Conservation (phyloP, 805 yeast species). For the Wickerhamiella australiensis region DNA sequence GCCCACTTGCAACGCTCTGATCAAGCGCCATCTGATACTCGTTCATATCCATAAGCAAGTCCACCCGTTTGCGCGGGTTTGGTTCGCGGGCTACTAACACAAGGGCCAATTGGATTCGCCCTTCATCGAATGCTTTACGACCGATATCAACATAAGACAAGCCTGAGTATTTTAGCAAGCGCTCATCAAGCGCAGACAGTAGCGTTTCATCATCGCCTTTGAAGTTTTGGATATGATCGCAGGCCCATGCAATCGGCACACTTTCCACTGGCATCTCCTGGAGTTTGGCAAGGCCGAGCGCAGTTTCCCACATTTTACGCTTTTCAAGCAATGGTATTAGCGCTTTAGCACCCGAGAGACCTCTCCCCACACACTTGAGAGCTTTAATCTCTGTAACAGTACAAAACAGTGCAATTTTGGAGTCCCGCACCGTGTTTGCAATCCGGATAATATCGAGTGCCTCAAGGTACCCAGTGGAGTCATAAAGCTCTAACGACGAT, state of each 20-base stretch:
- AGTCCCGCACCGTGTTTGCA: slow-evolving; percentile 53
- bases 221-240: slow-evolving; percentile 48
- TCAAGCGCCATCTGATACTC: slow-evolving; percentile 57
- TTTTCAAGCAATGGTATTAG: slow-evolving; percentile 46
- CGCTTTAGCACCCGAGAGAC: slow-evolving; percentile 36
- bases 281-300: slow-evolving; percentile 48
- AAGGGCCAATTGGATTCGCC: slow-evolving; percentile 57
- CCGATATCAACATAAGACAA: slow-evolving; percentile 52
- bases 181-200: slow-evolving; percentile 37
- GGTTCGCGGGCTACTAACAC: slow-evolving; percentile 60
- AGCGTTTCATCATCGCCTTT: slow-evolving; percentile 46
- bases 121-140: slow-evolving; percentile 64
- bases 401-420: slow-evolving; percentile 55
- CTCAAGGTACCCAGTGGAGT: slow-evolving; percentile 50
- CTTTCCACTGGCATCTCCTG: slow-evolving; percentile 37
- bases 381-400: slow-evolving; percentile 43
- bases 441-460: slow-evolving; percentile 52
- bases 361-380: slow-evolving; percentile 20
- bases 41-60: slow-evolving; percentile 55
- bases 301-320: slow-evolving; percentile 48
- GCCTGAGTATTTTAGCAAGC: slow-evolving; percentile 33
- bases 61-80: slow-evolving; percentile 44
- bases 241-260: slow-evolving; percentile 73
- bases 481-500: slow-evolving; percentile 40
- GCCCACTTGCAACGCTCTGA: slow-evolving; percentile 51